Base-by-base conservation (phyloP, 2,329 filamentous ascomycete species). In the Apiospora phragmitis region DNA sequence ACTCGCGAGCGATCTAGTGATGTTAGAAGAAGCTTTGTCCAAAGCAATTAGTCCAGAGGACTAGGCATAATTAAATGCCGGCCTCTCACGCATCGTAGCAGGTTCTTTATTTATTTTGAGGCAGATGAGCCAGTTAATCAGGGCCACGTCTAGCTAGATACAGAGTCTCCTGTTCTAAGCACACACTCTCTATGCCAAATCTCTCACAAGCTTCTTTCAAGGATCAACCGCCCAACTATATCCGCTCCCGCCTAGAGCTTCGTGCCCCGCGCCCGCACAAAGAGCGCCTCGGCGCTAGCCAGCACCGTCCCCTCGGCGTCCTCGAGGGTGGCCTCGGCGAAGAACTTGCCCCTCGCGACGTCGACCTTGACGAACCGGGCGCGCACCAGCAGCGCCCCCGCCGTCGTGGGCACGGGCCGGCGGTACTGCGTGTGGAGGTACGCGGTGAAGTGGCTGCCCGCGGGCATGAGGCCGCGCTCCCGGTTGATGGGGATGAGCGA, bases 341-440 rank as follows among this genome's bases (percentile, higher is more conserved):
- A 89, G 24, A 84, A 80, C 80, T 91, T 91, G 73, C 87, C 51
- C 29, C 32, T 11, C 26, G 51, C 83, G 4, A 87, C 86, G 59
- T 89, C 86, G 14, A 80, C 76, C 75, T 81, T 85, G 26, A 81
- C 76, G 45, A 86, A 73, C 74, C 79, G 81, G 0, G 83, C 83
- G 26, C 79, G 84, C 21, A 85, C 83, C 32, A 90, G 74, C 38
- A 90, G 76, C 5, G 83, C 80, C 1, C 51, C 29, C 29, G 81
- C 80, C 0, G 86, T 85, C 0, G 88, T 88, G 9, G 76, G 77
- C 0, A 91, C 83, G 0, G 89, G 89, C 72, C 77, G 83, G 69
- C 85, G 74, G 74, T 89, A 92, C 24, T 79, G 83, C 2, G 87
- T 85, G 68, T 89, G 89, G 68, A 92, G 77, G 76, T 87, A 86